Evolutionary conservation across 2,329 filamentous ascomycete genomes (phyloP).

Genomic region (Neocucurbitaria cava): DNA sequence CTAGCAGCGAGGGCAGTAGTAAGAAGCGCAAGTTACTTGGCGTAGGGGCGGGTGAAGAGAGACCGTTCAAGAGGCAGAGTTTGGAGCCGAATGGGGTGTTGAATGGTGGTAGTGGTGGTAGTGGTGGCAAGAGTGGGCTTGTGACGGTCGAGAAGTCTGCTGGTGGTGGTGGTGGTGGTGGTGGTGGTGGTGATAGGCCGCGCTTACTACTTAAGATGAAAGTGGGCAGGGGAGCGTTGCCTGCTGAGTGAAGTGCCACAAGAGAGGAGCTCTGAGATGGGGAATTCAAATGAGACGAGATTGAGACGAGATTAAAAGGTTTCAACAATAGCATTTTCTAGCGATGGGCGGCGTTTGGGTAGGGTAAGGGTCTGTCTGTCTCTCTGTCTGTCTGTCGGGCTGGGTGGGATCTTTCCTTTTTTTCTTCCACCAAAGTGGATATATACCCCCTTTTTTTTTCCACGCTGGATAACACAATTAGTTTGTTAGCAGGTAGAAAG

Average conservation of each 20-base stretch:
- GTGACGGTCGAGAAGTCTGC: constrained; percentile 26
- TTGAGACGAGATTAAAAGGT: too few species aligned
- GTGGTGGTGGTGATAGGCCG: constrained; percentile 18
- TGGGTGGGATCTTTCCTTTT: not conserved
- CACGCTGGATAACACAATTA: too few species aligned
- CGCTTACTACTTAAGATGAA: constrained; percentile 30
- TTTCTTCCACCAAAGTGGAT: not conserved
- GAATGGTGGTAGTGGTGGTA: constrained; percentile 8
- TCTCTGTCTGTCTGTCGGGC: too few species aligned
- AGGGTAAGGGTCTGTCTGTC: too few species aligned
- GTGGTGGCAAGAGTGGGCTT: constrained; percentile 15
- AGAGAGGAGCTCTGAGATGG: too few species aligned
- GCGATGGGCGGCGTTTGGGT: not conserved
- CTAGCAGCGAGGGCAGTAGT: constrained; percentile 15
- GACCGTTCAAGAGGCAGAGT: constrained; percentile 38
- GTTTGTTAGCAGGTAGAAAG: too few species aligned
- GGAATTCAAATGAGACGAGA: too few species aligned
- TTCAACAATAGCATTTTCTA: not conserved
- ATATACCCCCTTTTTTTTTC: not conserved
- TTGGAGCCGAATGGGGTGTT: constrained; percentile 23
- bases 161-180: constrained; percentile 19
- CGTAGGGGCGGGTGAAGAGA: constrained; percentile 18
- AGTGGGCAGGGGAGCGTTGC: constrained; percentile 21
- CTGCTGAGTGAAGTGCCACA: not conserved
- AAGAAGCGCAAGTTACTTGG: constrained; percentile 37